Base-by-base conservation (phyloP, 2,329 filamentous ascomycete genomes). In the Fusarium secorum region DNA sequence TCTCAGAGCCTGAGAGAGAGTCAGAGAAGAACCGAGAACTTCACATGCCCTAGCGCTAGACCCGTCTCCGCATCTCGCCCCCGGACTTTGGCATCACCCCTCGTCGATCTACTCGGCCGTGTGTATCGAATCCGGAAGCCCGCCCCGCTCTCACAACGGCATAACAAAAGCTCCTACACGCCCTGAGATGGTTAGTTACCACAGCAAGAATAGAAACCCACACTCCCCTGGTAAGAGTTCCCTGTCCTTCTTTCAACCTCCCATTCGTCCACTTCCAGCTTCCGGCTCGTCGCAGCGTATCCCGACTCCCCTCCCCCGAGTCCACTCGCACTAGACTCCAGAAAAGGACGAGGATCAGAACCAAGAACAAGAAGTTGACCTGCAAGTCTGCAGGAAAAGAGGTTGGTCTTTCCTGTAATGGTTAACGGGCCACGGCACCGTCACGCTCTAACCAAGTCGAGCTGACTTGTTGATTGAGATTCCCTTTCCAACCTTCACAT, bases 31-130 rank as follows among this genome's bases (percentile, higher is more conserved):
- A 24, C 13, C n/a, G 30, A 51, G 18, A 54, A 60, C 28, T 66
- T 66, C 64, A 66, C 60, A 64, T 64, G 64, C 51, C 58, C 41
- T 17, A 56, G 39, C 46, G 26, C 46, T 46, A 26, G 24, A 20
- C 22, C 24, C 52, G 5, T 68, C 64, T 44, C 66, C 71, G 46
- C 52, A 68, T 70, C 54, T 53, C 51, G 39, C 68, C 46, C 63
- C 66, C 66, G 46, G 67, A 59, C 58, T 66, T 66, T 59, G 13
- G 45, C 26, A 14, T 28, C 35, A 39, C 42, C 45, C 63, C 63
- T 60, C 67, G 71, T 74, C 71, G 72, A 74, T 70, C 73, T 54
- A 57, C 55, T 75, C 73, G 73, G 73, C 30, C 42, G 69, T 75
- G 73, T 74, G 73, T 64, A 26, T 67, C 73, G 24, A 75, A 75